Conservation (phyloP, 306 rosid species). For the Cicer yamashitae region DNA sequence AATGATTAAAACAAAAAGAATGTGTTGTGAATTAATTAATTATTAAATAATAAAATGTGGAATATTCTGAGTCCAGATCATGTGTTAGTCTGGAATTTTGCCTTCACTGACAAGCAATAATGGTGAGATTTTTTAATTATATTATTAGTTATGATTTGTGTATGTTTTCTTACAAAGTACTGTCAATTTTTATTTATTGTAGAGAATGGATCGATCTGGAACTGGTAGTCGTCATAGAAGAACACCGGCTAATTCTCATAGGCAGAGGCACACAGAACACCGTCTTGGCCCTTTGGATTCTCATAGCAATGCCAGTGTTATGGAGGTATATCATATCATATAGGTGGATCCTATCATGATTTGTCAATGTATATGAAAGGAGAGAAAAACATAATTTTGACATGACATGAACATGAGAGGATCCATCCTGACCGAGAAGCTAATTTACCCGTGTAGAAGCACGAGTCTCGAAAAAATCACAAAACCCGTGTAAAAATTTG, state of each 20-base stretch:
- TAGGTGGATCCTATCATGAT: background rate
- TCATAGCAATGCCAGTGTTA: conserved; percentile 79
- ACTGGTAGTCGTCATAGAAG: conserved; percentile 78
- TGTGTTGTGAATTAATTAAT: background rate
- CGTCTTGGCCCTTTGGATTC: conserved; percentile 70
- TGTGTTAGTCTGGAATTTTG: conserved; percentile 18
- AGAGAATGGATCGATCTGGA: conserved; percentile 96
- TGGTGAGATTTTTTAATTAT: conserved; percentile 4
- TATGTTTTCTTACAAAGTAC: background rate
- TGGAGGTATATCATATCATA: conserved; percentile 70
- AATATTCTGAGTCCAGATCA: conserved; percentile 18
- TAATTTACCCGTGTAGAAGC: background rate
- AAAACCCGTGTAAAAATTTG: background rate
- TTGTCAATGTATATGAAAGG: background rate
- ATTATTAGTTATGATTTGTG: background rate
- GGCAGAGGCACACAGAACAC: conserved; percentile 63
- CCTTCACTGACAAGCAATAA: background rate
- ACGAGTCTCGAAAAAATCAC: background rate
- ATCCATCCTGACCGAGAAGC: background rate
- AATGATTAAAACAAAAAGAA: background rate
- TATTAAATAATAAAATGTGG: conserved; percentile 6
- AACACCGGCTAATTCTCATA: conserved; percentile 75
- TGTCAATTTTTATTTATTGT: conserved; percentile 30
- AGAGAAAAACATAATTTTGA: background rate
- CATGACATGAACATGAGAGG: background rate